Evolutionary conservation across 1,284 basidiomycete species (phyloP), one percentile per base, ranked within the genome.

Genomic region (Microbotryum violaceum): DNA sequence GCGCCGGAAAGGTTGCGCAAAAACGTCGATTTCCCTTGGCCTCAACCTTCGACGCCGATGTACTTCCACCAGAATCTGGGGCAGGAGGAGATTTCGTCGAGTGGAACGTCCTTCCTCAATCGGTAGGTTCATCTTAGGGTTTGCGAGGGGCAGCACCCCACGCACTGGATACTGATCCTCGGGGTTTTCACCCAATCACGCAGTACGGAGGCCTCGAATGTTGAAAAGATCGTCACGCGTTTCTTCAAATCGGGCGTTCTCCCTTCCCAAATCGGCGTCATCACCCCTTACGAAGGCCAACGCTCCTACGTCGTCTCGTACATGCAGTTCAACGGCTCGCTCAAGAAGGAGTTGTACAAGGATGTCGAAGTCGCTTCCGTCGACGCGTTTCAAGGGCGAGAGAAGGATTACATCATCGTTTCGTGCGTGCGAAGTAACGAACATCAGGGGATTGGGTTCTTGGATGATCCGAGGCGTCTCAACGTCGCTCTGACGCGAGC

Each of bases 51-150:
- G 70, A 92, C 91, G 8, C 96, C 96, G 21, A 98, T 98, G 94
- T 96, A 97, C 81, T 99, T 98, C 80, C 97, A 97, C 78, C 93
- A 97, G 80, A 98, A 98, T 74, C 77, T 98, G 52, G 96, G 96
- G 0, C 96, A 97, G 71, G 96, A 99, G 75, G 96, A 99, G 76
- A 98, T 99, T 67, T 97, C 93, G 27, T 91, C 89, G 60, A 94
- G 90, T 74, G 96, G 96, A 54, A 99, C 96, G 0, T 97, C 94
- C 9, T 98, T 97, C 83, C 81, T 99, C 71, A 98, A 99, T 76
- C 84, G 87, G 86, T 85, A 61, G 54, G 79, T 12, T 10, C 6
- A 31, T 31, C 9, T 3, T 31, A 10, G 31, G 31, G 8, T 31
- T 8, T 31, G 31, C 9, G 31, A 31, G 1, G 31, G 9, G 31